phyloP scores from a whole-genome alignment of 1,139 yeast species.

The Yamadazyma pseudoaaseri region DNA sequence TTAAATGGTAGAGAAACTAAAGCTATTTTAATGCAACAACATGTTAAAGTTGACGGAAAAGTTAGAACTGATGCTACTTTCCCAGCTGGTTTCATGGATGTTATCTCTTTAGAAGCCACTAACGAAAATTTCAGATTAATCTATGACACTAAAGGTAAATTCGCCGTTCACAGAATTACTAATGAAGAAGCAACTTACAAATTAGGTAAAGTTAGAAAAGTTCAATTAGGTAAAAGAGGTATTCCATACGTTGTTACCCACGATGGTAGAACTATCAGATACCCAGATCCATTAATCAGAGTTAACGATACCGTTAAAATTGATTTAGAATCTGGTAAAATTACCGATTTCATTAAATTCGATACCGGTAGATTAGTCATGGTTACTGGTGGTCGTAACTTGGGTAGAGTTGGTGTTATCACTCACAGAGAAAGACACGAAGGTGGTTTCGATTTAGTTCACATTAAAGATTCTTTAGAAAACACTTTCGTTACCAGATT shows the following conservation, averaged over 20 bases:
- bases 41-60: constrained; percentile 98
- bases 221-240: constrained; percentile 97
- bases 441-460: constrained; percentile 99
- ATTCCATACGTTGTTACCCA: constrained; percentile 97
- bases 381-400: constrained; percentile 99
- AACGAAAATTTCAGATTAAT: constrained; percentile 98
- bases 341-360: constrained; percentile 87
- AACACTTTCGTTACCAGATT: constrained; percentile 99
- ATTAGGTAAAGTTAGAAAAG: constrained; percentile 96
- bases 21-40: constrained; percentile 99
- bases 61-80: constrained; percentile 97
- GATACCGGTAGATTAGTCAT: constrained; percentile 94
- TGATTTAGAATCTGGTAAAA: constrained; percentile 94
- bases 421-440: constrained; percentile 99
- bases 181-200: constrained; percentile 98
- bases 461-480: constrained; percentile 95
- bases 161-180: constrained; percentile 98
- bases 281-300: constrained; percentile 97
- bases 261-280: constrained; percentile 99
- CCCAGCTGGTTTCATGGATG: constrained; percentile 99
- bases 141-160: constrained; percentile 98
- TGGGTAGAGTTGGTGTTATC: constrained; percentile 99
- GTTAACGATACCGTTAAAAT: constrained; percentile 97
- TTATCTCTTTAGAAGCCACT: constrained; percentile 94
- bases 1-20: constrained; percentile 99